Evolutionary conservation across 768 basidiomycete species (phyloP).

Genomic region (Daedalea quercina): DNA sequence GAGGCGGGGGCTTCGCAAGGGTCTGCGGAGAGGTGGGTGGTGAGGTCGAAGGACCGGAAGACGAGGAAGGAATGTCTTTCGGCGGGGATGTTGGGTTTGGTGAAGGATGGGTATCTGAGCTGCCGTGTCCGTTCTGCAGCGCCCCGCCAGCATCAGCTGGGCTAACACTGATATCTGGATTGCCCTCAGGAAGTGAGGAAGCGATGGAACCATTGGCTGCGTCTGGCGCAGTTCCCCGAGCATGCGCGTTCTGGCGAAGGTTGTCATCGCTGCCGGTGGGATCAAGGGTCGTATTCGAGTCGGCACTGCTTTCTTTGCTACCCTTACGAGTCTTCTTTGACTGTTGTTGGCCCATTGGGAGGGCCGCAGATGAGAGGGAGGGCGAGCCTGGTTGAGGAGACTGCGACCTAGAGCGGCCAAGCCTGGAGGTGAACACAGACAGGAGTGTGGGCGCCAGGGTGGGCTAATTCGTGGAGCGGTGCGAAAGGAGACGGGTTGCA

Average conservation of each 20-base stretch:
- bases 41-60: slow-evolving; percentile 20
- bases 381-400: slow-evolving; percentile 59
- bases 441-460: slow-evolving; percentile 82
- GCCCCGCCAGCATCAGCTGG: slow-evolving; percentile 26
- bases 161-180: slow-evolving; percentile 28
- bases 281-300: slow-evolving; percentile 33
- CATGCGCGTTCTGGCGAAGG: slow-evolving; percentile 34
- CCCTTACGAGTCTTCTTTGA: slow-evolving; percentile 76
- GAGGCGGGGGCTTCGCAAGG: slow-evolving; percentile 40
- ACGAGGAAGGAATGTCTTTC: slow-evolving; percentile 32
- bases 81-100: slow-evolving; percentile 19
- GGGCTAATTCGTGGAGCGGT: slow-evolving; percentile 15
- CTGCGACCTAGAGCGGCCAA: slow-evolving; percentile 66
- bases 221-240: slow-evolving; percentile 36
- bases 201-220: slow-evolving; percentile 33
- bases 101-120: slow-evolving; percentile 19
- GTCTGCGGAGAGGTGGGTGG: slow-evolving; percentile 19
- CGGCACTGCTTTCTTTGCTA: slow-evolving; percentile 60
- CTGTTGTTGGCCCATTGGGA: slow-evolving; percentile 76
- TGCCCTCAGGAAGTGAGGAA: slow-evolving; percentile 25
- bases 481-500: slow-evolving; percentile 1
- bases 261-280: slow-evolving; percentile 34
- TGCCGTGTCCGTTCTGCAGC: slow-evolving; percentile 34
- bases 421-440: slow-evolving; percentile 66
- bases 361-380: slow-evolving; percentile 27